Base-by-base conservation (phyloP, 768 basidiomycete genomes). In the Hericium coralloides region DNA sequence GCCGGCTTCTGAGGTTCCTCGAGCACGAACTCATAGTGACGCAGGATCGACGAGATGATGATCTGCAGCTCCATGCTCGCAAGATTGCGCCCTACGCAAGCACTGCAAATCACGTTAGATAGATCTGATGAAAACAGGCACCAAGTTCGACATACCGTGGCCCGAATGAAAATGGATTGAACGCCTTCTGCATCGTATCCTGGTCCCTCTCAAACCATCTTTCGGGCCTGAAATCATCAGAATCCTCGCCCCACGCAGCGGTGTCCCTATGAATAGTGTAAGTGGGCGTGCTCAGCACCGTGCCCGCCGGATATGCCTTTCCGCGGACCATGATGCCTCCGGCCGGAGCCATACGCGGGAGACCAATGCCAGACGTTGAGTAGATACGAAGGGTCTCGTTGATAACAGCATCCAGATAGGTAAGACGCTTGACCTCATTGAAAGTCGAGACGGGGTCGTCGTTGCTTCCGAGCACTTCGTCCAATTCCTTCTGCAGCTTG, bases 381-480 rank as follows among this genome's bases (percentile, higher is more conserved):
- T 95, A 92, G 8, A 92, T 67, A 2, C 94, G 84, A 31, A 97
- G 77, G 2, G 78, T 85, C 70, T 97, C 94, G 67, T 90, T 84
- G 72, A 95, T 88, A 69, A 86, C 89, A 0, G 93, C 92, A 49
- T 91, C 84, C 62, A 95, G 79, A 70, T 90, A 94, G 7, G 85
- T 79, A 17, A 92, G 73, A 1, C 74, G 74, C 68, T 93, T 93
- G 55, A 89, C 81, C 58, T 83, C 79, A 55, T 87, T 84, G 55
- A 73, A 84, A 1, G 79, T 81, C 18, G 82, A 74, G 18, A 84
- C 82, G 2, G 72, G 66, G 64, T 87, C 85, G 58, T 85, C 85
- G 55, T 85, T 79, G 53, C 80, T 66, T 15, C 67, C 83, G 6
- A 85, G 73, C 3, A 76, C 78, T 18, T 77, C 74, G 64, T 81